Base-by-base conservation (phyloP, 2,329 filamentous ascomycete species). In the Cercospora brassicicola region DNA sequence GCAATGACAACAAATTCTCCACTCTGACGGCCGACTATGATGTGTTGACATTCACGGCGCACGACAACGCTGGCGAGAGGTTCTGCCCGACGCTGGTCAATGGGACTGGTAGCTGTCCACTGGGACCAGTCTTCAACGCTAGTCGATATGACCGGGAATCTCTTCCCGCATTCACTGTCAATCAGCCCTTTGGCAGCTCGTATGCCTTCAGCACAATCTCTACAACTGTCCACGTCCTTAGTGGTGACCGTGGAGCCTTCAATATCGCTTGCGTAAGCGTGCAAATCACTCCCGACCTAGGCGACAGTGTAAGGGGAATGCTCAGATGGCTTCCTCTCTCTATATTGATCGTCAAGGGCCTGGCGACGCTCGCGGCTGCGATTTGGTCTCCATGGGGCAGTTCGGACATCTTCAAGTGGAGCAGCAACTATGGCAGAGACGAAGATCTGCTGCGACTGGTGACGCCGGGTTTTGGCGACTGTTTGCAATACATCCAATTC, bases 351-450 rank as follows among this genome's bases (percentile, higher is more conserved):
- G 84, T 94, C 48, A 92, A 96, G 56, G 95, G 89, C 1, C 80
- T 93, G 67, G 93, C 94, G 13, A 97, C 94, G 6, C 83, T 94
- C 39, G 89, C 93, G 72, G 93, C 95, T 2, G 91, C 89, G 60
- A 92, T 96, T 42, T 94, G 89, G 77, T 97, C 94, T 76, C 95
- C 95, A 0, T 99, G 95, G 94, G 95, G 95, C 20, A 92, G 93
- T 1, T 88, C 88, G 7, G 91, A 99, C 77, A 85, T 94, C 20
- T 98, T 98, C 78, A 90, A 92, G 73, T 99, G 94, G 93, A 93
- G 93, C n/a, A 96, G 93, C 76, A 99, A 99, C 78, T 98, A 96
- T 78, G 95, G 95, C 39, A 89, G 94, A 73, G 95, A 99, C 74
- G 91, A 92, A 69, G 95, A 99, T 81, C 84, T 97, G 72, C 84